Base-by-base conservation (phyloP, 306 rosid genomes). In the Corylus avellana region DNA sequence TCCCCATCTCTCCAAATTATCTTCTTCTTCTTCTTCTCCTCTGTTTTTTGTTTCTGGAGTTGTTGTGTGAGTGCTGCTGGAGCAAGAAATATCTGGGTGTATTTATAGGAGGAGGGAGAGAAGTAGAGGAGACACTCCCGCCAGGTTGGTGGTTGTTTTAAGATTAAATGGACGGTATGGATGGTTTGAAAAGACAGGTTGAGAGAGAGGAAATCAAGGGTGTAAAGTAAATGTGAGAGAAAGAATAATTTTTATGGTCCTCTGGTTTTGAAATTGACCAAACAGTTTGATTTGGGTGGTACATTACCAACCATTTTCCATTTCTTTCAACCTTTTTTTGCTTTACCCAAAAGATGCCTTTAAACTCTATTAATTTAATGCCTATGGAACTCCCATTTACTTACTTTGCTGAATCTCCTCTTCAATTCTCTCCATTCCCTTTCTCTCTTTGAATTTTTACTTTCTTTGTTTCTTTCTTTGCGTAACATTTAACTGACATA, bases 181-280 rank as follows among this genome's bases (percentile, higher is more conserved):
- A 86, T 87, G 73, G 70, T 72, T 18, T 79, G 85, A 90, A 8
- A 76, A 80, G 88, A 85, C 85, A 16, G 50, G 56, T 44, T 77
- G 61, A 22, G 37, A 25, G 83, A 82, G 48, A 71, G 67, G 85
- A 42, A 55, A 74, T 50, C 44, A 75, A 62, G 89, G 83, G 46
- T 50, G 78, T 84, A 73, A 84, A 82, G 78, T 84, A 73, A 84
- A 82, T 67, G 76, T 71, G 1, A 49, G 82, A 70, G 22, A 81
- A 75, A 58, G 92, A 81, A 82, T 14, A 79, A 84, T 47, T 39
- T 29, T 62, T 86, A 55, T 81, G 85, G 92, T 87, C 89, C 93
- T 84, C 88, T 81, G 48, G 82, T 82, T 86, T 89, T 82, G 84
- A 75, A 71, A 71, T 78, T 89, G 79, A 79, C 85, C 77, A 63